phyloP scores from a whole-genome alignment of 331 rosid genomes.

The Phaseolus coccineus region DNA sequence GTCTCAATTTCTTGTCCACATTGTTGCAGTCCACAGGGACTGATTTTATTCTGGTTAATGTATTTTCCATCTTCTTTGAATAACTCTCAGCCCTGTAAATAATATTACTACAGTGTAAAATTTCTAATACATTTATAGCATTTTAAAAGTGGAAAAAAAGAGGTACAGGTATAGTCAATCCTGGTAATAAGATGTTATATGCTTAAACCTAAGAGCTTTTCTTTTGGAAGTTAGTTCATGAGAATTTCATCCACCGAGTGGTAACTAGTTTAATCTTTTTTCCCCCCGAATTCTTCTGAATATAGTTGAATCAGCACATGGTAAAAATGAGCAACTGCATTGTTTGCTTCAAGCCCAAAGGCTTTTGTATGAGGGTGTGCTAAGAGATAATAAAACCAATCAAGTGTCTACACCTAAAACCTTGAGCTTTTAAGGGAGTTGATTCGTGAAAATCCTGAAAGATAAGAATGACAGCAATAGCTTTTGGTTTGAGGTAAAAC shows the following conservation, averaged over 20 bases:
- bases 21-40: slow-evolving; percentile 83
- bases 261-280: slow-evolving; percentile 8
- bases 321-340: slow-evolving; percentile 1
- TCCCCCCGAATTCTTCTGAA: neutral
- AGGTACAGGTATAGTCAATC: neutral
- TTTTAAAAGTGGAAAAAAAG: slow-evolving; percentile 27
- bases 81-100: slow-evolving; percentile 71
- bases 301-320: neutral
- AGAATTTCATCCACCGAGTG: slow-evolving; percentile 12
- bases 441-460: slow-evolving; percentile 30
- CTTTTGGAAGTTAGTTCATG: slow-evolving; percentile 16
- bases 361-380: neutral
- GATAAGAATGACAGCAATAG: slow-evolving; percentile 13
- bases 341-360: slow-evolving; percentile 8
- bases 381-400: slow-evolving; percentile 18
- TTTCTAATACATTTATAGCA: slow-evolving; percentile 26
- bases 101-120: slow-evolving; percentile 41
- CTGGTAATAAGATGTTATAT: neutral
- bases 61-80: slow-evolving; percentile 67
- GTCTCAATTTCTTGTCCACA: slow-evolving; percentile 97
- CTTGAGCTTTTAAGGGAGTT: slow-evolving; percentile 5
- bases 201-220: slow-evolving; percentile 11
- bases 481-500: slow-evolving; percentile 33
- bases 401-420: slow-evolving; percentile 2
- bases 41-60: slow-evolving; percentile 72